Conservation (phyloP, 1,139 yeast genomes). For the Kodamaea sp. region DNA sequence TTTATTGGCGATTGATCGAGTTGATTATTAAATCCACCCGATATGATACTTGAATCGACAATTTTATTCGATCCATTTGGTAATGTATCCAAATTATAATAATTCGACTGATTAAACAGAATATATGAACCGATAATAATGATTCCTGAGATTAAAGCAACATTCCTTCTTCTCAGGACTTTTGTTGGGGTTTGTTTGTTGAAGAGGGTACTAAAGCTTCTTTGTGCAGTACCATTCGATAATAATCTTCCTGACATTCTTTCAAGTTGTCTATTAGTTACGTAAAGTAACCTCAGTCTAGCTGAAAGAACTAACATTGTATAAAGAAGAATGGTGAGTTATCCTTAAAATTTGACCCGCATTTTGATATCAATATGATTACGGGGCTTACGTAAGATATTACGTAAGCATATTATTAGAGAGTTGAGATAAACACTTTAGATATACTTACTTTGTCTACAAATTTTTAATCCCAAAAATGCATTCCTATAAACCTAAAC, state of each 20-base stretch:
- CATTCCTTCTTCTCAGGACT: conserved; percentile 28
- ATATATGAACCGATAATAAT: conserved; percentile 46
- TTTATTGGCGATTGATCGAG: conserved; percentile 8
- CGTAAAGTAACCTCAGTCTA: conserved; percentile 28
- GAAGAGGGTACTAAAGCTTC: conserved; percentile 5
- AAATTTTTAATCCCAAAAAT: conserved; percentile 1
- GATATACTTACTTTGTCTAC: neutral
- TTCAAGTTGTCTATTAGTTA: conserved; percentile 23
- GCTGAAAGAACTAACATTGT: conserved; percentile 33
- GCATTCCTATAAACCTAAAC: conserved; percentile 5
- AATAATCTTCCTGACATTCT: conserved; percentile 10
- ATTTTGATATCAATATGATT: no score
- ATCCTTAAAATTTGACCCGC: no score
- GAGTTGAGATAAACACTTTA: neutral
- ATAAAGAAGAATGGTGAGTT: neutral
- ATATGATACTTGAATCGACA: conserved; percentile 6
- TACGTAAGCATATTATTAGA: no score
- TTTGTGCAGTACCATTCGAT: conserved; percentile 3
- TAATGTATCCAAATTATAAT: conserved; percentile 42
- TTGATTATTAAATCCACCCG: conserved; percentile 8
- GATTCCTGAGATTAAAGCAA: conserved; percentile 44
- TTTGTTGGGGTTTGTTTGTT: conserved; percentile 5
- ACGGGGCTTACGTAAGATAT: no score
- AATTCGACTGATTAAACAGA: conserved; percentile 39
- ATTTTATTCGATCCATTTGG: conserved; percentile 10